Percentiles rank a stretch among this genome's conserved stretches.
These are phyloP conservation scores for Tricholoma sp. DNA, from an alignment of 768 basidiomycete genomes.

Conservation along the genomic window DNA sequence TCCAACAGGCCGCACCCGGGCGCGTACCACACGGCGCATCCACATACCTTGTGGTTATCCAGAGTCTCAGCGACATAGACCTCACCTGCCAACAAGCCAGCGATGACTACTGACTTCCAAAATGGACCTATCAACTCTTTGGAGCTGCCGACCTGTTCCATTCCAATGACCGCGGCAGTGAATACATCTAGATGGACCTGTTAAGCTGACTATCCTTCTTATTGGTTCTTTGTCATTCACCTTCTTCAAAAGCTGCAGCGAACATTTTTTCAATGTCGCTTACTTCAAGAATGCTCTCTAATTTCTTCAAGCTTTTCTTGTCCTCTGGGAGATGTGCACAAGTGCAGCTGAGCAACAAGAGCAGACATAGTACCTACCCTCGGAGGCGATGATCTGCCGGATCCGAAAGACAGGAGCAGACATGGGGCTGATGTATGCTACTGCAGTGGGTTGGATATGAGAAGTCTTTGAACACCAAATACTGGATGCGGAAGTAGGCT, in stretches of 20 bases:
- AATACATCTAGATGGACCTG: neutral
- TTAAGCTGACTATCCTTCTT: neutral
- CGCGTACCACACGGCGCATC: constrained; percentile 12
- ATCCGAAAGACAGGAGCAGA: neutral
- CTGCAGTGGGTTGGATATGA: no score
- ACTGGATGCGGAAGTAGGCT: no score
- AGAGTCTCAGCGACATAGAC: constrained; percentile 13
- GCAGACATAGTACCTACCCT: neutral
- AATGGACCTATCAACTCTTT: constrained; percentile 6
- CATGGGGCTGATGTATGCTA: neutral
- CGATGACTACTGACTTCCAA: constrained; percentile 2
- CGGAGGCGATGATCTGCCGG: neutral
- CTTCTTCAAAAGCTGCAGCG: constrained; percentile 1
- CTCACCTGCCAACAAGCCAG: constrained; percentile 10
- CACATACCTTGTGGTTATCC: constrained; percentile 6
- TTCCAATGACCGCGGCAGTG: constrained; percentile 5
- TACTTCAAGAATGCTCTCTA: neutral
- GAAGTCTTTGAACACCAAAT: no score
- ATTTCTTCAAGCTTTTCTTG: neutral
- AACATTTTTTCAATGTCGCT: neutral
- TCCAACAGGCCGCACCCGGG: constrained; percentile 8
- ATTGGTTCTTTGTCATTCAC: neutral
- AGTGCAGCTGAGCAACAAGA: neutral
- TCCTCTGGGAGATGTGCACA: neutral
- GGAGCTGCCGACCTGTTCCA: constrained; percentile 1